Conservation (phyloP, 495 filamentous ascomycete genomes). For the Hypoxylon perforatum region DNA sequence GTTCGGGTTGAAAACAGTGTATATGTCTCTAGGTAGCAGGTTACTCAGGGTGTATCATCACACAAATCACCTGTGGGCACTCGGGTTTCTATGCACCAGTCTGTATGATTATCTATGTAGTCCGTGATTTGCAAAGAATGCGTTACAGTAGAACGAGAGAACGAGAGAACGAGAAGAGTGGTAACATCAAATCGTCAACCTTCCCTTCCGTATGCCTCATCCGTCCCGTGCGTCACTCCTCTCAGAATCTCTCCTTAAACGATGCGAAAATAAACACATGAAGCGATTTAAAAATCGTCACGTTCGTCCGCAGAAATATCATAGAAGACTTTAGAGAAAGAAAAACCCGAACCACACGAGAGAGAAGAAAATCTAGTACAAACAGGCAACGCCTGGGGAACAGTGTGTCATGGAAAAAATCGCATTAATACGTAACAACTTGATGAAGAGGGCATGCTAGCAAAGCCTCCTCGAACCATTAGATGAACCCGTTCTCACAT, state of each 20-base stretch:
- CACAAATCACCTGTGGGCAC: neutral
- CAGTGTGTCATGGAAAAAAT: slow-evolving; percentile 36
- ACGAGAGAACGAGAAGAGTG: slow-evolving; percentile 30
- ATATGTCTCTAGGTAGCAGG: neutral
- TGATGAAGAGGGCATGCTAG: slow-evolving; percentile 22
- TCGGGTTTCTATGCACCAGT: slow-evolving; percentile 24
- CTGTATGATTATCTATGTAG: slow-evolving; percentile 35
- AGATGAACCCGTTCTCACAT: slow-evolving; percentile 46
- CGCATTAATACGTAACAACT: slow-evolving; percentile 37
- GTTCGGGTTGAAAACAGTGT: too few relatives aligned
- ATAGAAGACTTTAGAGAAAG: slow-evolving; percentile 26
- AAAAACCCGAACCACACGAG: slow-evolving; percentile 21
- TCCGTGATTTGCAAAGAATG: slow-evolving; percentile 34
- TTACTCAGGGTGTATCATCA: neutral
- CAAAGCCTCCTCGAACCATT: slow-evolving; percentile 32
- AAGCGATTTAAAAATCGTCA: slow-evolving; percentile 13
- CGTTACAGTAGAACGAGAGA: slow-evolving; percentile 28
- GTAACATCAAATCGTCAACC: slow-evolving; percentile 6
- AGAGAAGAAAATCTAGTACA: slow-evolving; percentile 35
- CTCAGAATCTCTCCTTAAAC: slow-evolving; percentile 7
- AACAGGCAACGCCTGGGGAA: slow-evolving; percentile 36
- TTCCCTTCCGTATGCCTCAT: neutral
- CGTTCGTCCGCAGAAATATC: slow-evolving; percentile 35
- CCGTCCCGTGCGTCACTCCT: slow-evolving; percentile 17
- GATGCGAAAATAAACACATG: slow-evolving; percentile 31